A percentile compares a stretch with the other conserved stretches of the same genome.
These are phyloP conservation scores for Penicillium roqueforti DNA, from an alignment of 495 filamentous ascomycete genomes.

Conservation along the genomic window DNA sequence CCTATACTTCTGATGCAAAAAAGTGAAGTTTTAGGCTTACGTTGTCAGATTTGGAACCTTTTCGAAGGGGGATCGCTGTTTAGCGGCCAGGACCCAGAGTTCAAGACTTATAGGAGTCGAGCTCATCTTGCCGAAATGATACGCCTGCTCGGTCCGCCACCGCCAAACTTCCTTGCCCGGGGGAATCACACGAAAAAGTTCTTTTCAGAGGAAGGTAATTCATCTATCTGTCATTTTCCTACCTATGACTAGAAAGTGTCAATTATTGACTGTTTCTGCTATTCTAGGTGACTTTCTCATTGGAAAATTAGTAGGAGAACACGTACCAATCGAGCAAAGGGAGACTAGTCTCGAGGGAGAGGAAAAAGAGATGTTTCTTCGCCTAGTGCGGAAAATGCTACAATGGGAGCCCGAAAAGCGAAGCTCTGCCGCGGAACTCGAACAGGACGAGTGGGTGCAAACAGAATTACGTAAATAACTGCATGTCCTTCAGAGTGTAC, in stretches of 20 bases:
- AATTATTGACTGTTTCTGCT: constrained; percentile 1
- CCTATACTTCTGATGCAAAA: neutral
- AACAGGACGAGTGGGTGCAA: constrained; percentile 11
- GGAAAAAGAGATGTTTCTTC: constrained; percentile 9
- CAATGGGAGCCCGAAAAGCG: constrained; percentile 16
- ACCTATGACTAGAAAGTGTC: neutral
- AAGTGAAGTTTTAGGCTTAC: neutral
- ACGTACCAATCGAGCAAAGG: constrained; percentile 27
- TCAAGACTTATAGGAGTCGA: constrained; percentile 31
- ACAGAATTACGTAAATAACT: neutral
- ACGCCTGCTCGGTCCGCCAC: constrained; percentile 39
- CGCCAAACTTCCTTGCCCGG: constrained; percentile 27
- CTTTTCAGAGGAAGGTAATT: constrained; percentile 20
- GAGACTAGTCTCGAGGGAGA: constrained; percentile 16
- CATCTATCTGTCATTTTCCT: neutral
- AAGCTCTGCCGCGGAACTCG: constrained; percentile 12
- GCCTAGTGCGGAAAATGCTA: constrained; percentile 15
- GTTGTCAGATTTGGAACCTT: constrained; percentile 30
- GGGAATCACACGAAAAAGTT: constrained; percentile 19
- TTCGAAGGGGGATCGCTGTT: constrained; percentile 28
- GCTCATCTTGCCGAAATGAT: constrained; percentile 43
- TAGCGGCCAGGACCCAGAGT: constrained; percentile 22
- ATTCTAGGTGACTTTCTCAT: constrained; percentile 18
- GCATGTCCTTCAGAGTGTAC: neutral
- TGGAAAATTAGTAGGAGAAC: constrained; percentile 12